A percentile compares a stretch with the other conserved stretches of the same genome.
Evolutionary conservation across 2,329 filamentous ascomycete genomes (phyloP).

Genomic region (Nannizziopsis arthrosporioides): DNA sequence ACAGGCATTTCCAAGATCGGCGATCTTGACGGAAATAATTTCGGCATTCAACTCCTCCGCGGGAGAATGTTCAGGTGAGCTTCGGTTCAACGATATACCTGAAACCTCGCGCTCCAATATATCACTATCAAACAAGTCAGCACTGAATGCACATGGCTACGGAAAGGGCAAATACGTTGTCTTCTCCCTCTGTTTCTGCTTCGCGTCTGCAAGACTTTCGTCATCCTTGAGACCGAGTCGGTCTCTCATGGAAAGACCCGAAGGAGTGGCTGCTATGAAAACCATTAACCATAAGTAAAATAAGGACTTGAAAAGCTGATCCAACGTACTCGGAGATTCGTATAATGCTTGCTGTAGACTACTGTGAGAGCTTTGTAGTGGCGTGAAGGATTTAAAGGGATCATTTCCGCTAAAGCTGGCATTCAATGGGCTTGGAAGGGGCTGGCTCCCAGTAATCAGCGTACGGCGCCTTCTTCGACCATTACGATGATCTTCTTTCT

Average conservation of each 20-base stretch:
- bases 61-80: conserved; percentile 52
- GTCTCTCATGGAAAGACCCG: conserved; percentile 47
- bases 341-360: conserved; percentile 78
- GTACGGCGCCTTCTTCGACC: conserved; percentile 80
- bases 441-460: conserved; percentile 92
- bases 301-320: conserved; percentile 19
- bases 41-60: conserved; percentile 49
- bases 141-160: background rate
- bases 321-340: conserved; percentile 50
- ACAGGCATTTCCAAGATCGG: conserved; percentile 93
- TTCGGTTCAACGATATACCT: conserved; percentile 82
- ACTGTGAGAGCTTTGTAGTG: conserved; percentile 52
- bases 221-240: conserved; percentile 43
- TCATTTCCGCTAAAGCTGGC: conserved; percentile 76
- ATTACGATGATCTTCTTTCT: conserved; percentile 83
- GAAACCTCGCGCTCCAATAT: conserved; percentile 86
- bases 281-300: conserved; percentile 28
- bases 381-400: conserved; percentile 47
- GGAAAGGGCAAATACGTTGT: conserved; percentile 58
- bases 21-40: conserved; percentile 96
- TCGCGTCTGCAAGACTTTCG: conserved; percentile 46
- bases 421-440: conserved; percentile 86
- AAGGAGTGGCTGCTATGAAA: conserved; percentile 32
- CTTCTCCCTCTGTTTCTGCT: conserved; percentile 78
- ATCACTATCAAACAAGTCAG: conserved; percentile 47